Conservation (phyloP, 1,284 basidiomycete genomes). For the Pseudozyma sp. region DNA sequence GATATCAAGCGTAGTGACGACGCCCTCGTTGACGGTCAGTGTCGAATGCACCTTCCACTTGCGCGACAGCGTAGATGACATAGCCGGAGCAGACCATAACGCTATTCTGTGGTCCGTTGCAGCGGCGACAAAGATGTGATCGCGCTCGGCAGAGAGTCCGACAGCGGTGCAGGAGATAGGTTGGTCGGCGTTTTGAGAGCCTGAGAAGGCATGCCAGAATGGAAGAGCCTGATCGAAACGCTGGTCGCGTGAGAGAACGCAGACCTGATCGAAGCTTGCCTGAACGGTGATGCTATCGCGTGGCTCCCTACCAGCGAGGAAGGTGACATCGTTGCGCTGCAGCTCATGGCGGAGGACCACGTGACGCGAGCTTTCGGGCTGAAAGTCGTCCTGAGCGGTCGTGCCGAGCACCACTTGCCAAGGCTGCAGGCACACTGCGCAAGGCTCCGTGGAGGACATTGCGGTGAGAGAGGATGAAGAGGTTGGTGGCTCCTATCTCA, state of each 20-base stretch:
- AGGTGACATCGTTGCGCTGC: constrained; percentile 10
- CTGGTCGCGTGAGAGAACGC: constrained; percentile 40
- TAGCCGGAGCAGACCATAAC: constrained; percentile 33
- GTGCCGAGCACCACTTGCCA: constrained; percentile 36
- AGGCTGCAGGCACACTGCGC: constrained; percentile 11
- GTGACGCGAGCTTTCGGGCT: constrained; percentile 7
- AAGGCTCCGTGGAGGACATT: constrained; percentile 13
- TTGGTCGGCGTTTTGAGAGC: constrained; percentile 31
- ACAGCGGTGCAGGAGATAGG: constrained; percentile 31
- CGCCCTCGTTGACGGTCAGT: constrained; percentile 39
- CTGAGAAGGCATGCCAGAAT: constrained; percentile 54
- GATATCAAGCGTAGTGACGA: constrained; percentile 37
- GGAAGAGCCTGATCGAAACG: constrained; percentile 46
- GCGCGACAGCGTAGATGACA: constrained; percentile 20
- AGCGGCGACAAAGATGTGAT: constrained; percentile 32
- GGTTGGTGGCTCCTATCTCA: background rate
- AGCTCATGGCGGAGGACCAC: background rate
- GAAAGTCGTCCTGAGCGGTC: background rate
- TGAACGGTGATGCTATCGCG: constrained; percentile 31
- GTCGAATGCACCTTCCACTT: constrained; percentile 54
- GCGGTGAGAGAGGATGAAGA: background rate
- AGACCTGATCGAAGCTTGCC: constrained; percentile 48
- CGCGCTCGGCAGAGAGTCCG: constrained; percentile 19
- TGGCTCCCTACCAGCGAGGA: constrained; percentile 24
- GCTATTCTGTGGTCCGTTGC: constrained; percentile 51